These are phyloP conservation scores for Hyaloscypha hepaticicola DNA, from an alignment of 495 filamentous ascomycete genomes.

Conservation along the genomic window DNA sequence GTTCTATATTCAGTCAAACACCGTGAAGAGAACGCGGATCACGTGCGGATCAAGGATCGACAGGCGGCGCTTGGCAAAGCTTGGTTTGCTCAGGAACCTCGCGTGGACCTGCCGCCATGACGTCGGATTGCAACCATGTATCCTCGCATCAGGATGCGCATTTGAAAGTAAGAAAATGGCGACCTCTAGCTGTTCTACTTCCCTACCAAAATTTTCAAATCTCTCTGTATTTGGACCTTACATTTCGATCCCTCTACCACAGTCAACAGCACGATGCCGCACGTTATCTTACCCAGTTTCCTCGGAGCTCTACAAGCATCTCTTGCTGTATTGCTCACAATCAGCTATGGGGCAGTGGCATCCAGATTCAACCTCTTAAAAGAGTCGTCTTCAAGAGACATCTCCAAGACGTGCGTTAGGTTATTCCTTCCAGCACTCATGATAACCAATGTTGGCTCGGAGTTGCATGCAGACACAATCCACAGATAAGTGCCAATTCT, in stretches of 20 bases:
- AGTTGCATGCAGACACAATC: no score
- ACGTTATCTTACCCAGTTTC: conserved; percentile 38
- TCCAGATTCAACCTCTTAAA: conserved; percentile 58
- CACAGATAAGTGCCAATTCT: no score
- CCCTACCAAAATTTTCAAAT: no score
- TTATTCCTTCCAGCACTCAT: conserved; percentile 73
- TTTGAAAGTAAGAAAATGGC: neutral
- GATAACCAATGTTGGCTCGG: no score
- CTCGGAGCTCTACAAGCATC: conserved; percentile 68
- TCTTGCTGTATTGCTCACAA: conserved; percentile 65
- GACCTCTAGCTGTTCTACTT: no score
- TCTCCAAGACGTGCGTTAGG: conserved; percentile 60
- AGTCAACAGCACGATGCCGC: conserved; percentile 5
- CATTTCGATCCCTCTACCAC: no score
- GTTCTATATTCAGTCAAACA: no score
- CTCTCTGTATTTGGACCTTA: no score
- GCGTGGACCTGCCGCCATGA: neutral
- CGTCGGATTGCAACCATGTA: neutral
- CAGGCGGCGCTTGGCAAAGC: neutral
- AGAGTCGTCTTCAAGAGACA: conserved; percentile 52
- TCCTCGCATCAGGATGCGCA: neutral
- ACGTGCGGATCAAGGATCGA: no score
- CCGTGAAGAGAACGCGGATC: no score
- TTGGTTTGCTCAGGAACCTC: neutral
- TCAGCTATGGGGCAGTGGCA: conserved; percentile 58